These are phyloP conservation scores for Phytophthora lateralis DNA, from an alignment of 352 stramenopile genomes.

Conservation along the genomic window DNA sequence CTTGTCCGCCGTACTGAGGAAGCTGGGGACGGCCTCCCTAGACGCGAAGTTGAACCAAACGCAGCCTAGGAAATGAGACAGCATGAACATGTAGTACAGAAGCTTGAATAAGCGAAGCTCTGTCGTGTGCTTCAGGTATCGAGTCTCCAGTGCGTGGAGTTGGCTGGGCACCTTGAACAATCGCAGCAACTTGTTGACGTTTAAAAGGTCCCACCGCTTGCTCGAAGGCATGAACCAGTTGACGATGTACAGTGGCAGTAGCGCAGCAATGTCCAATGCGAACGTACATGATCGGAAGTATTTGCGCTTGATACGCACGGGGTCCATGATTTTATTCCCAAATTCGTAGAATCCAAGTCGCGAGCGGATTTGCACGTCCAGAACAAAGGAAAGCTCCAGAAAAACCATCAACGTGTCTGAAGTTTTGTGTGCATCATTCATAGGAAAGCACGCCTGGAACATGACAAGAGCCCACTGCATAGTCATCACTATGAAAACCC, in stretches of 20 bases:
- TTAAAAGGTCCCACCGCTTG: slow-evolving; percentile 52
- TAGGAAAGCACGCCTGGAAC: slow-evolving; percentile 50
- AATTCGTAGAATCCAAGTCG: slow-evolving; percentile 64
- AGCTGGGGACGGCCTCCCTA: slow-evolving; percentile 34
- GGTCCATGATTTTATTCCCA: slow-evolving; percentile 68
- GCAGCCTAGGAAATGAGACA: slow-evolving; percentile 60
- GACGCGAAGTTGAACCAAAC: slow-evolving; percentile 71
- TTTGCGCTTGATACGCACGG: slow-evolving; percentile 27
- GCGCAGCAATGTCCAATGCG: slow-evolving; percentile 45
- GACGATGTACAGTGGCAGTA: slow-evolving; percentile 55
- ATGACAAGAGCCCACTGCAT: slow-evolving; percentile 52
- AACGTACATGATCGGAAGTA: slow-evolving; percentile 55
- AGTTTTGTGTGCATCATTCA: neutral
- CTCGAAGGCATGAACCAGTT: slow-evolving; percentile 40
- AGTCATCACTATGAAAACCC: slow-evolving; percentile 57
- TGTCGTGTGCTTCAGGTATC: slow-evolving; percentile 61
- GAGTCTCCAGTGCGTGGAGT: slow-evolving; percentile 53
- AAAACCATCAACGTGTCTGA: slow-evolving; percentile 35
- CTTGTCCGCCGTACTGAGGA: slow-evolving; percentile 1
- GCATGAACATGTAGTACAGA: slow-evolving; percentile 74
- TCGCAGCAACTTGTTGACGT: slow-evolving; percentile 68
- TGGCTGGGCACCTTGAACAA: slow-evolving; percentile 57
- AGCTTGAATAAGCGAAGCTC: slow-evolving; percentile 74
- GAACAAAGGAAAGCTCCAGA: slow-evolving; percentile 46
- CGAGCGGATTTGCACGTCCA: slow-evolving; percentile 59